Evolutionary conservation across 2,329 filamentous ascomycete genomes (phyloP).

Genomic region (Stachybotrys echinatus): DNA sequence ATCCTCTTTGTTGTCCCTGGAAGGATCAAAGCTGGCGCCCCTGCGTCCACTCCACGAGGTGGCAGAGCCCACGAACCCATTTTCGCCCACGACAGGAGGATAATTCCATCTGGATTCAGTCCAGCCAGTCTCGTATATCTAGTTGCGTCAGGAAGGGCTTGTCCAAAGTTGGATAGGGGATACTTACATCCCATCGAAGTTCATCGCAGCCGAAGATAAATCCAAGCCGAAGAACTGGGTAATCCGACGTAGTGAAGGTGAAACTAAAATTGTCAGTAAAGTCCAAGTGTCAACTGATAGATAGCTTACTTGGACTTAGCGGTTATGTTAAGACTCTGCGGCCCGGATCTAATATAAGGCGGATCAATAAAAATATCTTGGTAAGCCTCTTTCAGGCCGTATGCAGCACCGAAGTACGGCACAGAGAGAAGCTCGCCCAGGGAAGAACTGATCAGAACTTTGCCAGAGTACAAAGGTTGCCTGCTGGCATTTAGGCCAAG

Average conservation of each 20-base stretch:
- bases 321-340: not conserved
- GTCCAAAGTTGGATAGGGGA: conserved; percentile 15
- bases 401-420: conserved; percentile 15
- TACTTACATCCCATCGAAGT: conserved; percentile 13
- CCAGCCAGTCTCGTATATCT: conserved; percentile 7
- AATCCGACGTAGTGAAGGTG: no score
- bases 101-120: conserved; percentile 6
- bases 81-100: conserved; percentile 2
- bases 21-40: not conserved
- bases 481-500: not conserved
- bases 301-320: not conserved
- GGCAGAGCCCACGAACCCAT: conserved; percentile 6
- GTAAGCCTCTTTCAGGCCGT: not conserved
- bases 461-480: conserved; percentile 28
- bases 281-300: no score
- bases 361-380: not conserved
- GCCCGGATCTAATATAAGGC: not conserved
- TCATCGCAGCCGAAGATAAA: conserved; percentile 5
- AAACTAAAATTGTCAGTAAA: no score
- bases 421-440: conserved; percentile 24
- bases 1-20: not conserved
- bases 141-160: conserved; percentile 12
- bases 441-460: conserved; percentile 21
- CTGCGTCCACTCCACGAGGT: not conserved
- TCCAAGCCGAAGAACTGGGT: conserved; percentile 11